Base-by-base conservation (phyloP, 805 yeast species). In the Huiozyma sinensis region DNA sequence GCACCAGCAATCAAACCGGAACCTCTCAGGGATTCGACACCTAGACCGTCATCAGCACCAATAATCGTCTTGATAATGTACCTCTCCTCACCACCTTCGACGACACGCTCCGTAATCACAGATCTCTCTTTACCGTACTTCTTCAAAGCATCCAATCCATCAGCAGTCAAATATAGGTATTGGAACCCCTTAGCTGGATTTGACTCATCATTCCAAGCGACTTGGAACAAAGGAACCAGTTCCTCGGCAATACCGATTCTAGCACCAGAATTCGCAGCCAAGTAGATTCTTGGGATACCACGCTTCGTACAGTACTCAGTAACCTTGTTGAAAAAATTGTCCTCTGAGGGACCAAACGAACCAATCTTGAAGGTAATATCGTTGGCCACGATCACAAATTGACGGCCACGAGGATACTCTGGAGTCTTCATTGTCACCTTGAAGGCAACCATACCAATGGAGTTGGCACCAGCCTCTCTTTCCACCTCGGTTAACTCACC, bases 1-100 rank as follows among this genome's bases (percentile, higher is more conserved):
- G 95, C 95, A 68, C 99, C 99, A 24, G 99, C 99, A 69, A 92
- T 92, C 60, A 92, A 74, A 70, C 97, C 99, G 44, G 97, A 90
- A 35, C 99, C 99, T 69, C 81, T 81, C 67, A 92, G 79, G 76
- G 96, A 92, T 68, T 92, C 99, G 47, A 92, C 99, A 72, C 99
- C 99, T 49, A 94, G 72, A 42, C 97, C 97, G 53, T 92, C 95
- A 63, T 89, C 95, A 47, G 84, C 79, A 70, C 97, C 97, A 61
- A 92, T 76, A 55, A 92, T 79, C 36, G 95, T 77, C 48, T 77
- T 84, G 61, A 92, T 86, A 55, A 83, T 75, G 60, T 77, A 74
- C 60, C 97, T 79, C 47, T 76, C 82, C 62, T 85, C 83, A 47
- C 97, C 97, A 39, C 77, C 71, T 64, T 84, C 95, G 43, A 87